Evolutionary conservation across 305 asterid genomes (phyloP).

Genomic region (Fraxinus albicans): DNA sequence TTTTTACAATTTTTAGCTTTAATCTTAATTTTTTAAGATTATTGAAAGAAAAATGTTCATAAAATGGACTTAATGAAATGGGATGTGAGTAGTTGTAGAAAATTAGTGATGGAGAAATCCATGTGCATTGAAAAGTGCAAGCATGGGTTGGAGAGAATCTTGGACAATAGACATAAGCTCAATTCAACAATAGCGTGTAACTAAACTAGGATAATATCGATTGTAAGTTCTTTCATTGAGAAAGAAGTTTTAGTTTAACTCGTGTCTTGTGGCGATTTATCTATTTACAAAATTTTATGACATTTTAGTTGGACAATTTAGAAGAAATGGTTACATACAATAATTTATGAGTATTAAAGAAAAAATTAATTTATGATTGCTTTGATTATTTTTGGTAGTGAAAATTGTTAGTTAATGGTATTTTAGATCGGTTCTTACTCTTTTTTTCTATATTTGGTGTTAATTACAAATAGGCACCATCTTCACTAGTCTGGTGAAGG

Average conservation of each 20-base stretch:
- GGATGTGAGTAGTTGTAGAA: background rate
- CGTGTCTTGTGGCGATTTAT: background rate
- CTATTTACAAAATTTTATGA: background rate
- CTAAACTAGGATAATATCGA: background rate
- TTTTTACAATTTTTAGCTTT: background rate
- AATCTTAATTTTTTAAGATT: background rate
- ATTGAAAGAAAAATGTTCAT: background rate
- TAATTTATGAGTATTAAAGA: background rate
- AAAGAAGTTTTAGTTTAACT: background rate
- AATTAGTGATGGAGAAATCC: background rate
- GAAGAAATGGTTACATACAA: background rate
- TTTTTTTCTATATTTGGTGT: background rate
- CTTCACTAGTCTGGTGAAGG: conserved; percentile 70
- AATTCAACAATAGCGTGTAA: background rate
- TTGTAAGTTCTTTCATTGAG: background rate
- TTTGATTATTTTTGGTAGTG: background rate
- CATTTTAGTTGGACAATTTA: background rate
- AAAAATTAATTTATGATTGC: background rate
- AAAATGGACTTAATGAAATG: background rate
- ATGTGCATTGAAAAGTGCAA: background rate
- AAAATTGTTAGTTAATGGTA: background rate
- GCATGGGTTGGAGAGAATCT: background rate
- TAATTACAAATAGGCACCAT: conserved; percentile 51
- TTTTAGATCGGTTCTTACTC: background rate
- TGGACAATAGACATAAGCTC: background rate